Conservation (phyloP, 805 yeast species). For the Starmerella vaccinii region DNA sequence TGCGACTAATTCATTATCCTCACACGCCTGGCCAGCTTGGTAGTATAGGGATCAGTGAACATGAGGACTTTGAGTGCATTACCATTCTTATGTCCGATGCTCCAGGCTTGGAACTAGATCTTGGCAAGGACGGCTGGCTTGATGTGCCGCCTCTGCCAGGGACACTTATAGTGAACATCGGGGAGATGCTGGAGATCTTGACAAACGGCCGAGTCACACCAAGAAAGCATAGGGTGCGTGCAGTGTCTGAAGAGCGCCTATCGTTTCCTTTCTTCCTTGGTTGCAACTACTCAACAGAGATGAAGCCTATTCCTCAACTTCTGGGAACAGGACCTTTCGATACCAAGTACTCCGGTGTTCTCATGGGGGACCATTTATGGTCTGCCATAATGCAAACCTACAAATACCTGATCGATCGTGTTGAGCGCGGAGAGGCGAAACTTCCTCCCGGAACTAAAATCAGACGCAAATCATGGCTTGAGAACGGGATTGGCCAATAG, state of each 20-base stretch:
- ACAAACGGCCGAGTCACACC: constrained; percentile 51
- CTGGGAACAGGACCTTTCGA: background rate
- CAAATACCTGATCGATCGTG: constrained; percentile 8
- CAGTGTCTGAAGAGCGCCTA: constrained; percentile 34
- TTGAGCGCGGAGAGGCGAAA: background rate
- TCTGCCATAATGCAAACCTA: constrained; percentile 11
- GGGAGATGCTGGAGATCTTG: constrained; percentile 52
- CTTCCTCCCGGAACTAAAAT: background rate
- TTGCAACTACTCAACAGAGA: constrained; percentile 10
- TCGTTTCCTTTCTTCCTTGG: constrained; percentile 22
- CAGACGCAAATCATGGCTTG: background rate
- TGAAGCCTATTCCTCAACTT: constrained; percentile 15
- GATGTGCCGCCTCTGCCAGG: constrained; percentile 42
- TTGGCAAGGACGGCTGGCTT: constrained; percentile 48
- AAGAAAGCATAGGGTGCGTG: constrained; percentile 44
- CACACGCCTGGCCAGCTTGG: constrained; percentile 7
- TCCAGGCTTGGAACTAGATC: constrained; percentile 47
- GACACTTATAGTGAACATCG: constrained; percentile 47
- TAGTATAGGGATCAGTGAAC: constrained; percentile 52
- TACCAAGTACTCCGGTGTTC: background rate
- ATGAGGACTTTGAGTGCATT: constrained; percentile 41
- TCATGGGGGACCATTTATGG: constrained; percentile 15
- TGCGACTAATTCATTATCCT: constrained; percentile 52
- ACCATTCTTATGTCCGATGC: constrained; percentile 45
- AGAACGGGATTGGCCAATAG: too few relatives aligned